Evolutionary conservation across 2,329 filamentous ascomycete species (phyloP).

Genomic region (Diaporthe vexans): DNA sequence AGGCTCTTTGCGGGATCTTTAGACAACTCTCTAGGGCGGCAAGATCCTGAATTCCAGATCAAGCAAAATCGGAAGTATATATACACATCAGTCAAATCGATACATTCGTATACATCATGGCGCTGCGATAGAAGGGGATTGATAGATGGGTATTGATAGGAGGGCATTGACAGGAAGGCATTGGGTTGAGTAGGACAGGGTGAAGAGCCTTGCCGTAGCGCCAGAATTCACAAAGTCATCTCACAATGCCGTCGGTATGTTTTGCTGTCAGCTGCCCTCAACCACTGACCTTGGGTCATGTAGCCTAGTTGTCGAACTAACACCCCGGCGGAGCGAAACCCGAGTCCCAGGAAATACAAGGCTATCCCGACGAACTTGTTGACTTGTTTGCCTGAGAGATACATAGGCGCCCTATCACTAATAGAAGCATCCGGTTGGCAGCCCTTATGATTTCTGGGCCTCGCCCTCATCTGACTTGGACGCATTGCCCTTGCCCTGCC

Average conservation of each 20-base stretch:
- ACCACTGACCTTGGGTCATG: not conserved
- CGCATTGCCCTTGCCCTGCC: constrained; percentile 43
- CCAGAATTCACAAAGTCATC: not conserved
- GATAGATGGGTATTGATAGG: not conserved
- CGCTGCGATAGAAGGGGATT: not conserved
- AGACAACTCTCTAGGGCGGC: not conserved
- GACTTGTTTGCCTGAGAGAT: not conserved
- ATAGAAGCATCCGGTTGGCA: not conserved
- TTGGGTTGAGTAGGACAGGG: not conserved
- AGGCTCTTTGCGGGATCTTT: not conserved
- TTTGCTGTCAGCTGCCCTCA: not conserved
- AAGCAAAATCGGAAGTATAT: not conserved
- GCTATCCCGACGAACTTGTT: not conserved
- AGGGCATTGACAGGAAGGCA: not conserved
- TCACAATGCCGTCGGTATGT: not conserved
- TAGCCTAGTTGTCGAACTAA: not conserved
- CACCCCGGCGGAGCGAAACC: not conserved
- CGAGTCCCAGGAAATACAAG: constrained; percentile 1
- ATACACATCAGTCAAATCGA: not conserved
- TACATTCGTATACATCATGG: not conserved
- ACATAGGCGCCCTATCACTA: not conserved
- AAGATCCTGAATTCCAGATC: not conserved
- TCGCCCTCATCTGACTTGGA: not conserved
- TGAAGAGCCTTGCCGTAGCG: not conserved
- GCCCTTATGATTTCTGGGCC: not conserved